Evolutionary conservation across 495 filamentous ascomycete genomes (phyloP).

Genomic region (Aspergillus nanangensis): DNA sequence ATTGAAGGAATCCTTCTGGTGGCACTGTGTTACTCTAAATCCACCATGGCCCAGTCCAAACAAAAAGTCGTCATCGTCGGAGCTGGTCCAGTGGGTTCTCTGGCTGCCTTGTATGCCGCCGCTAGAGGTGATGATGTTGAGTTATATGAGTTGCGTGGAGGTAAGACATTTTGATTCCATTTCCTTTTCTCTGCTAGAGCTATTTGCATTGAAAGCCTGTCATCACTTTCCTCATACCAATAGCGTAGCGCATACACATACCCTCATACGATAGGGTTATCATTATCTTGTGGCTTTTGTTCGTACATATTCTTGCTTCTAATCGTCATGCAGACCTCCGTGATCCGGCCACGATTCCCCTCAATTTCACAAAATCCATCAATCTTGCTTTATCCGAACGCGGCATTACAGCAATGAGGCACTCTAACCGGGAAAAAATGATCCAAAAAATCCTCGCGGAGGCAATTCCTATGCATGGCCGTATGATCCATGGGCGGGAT

Average conservation of each 20-base stretch:
- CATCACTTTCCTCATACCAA: too few species aligned
- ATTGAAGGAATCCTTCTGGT: too few species aligned
- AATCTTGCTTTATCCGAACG: slow-evolving; percentile 92
- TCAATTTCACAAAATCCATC: slow-evolving; percentile 98
- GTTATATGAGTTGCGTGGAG: slow-evolving; percentile 88
- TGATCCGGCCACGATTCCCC: slow-evolving; percentile 72
- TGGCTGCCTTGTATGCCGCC: slow-evolving; percentile 90
- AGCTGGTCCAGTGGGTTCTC: slow-evolving; percentile 86
- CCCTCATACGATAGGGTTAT: background rate
- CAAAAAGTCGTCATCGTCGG: slow-evolving; percentile 83
- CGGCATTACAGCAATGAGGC: slow-evolving; percentile 80
- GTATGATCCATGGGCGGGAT: slow-evolving; percentile 91
- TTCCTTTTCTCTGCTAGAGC: background rate
- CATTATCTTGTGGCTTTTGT: background rate
- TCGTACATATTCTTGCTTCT: too few species aligned
- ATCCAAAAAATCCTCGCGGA: slow-evolving; percentile 67
- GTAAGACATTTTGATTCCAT: slow-evolving; percentile 46
- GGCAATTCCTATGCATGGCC: slow-evolving; percentile 88
- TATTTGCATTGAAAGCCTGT: too few species aligned
- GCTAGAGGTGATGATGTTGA: slow-evolving; percentile 83
- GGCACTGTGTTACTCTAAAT: too few species aligned
- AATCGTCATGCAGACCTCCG: slow-evolving; percentile 94
- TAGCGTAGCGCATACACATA: too few species aligned
- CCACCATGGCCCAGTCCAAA: too few species aligned
- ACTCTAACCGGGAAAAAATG: slow-evolving; percentile 58